Percentiles rank a stretch among this genome's conserved stretches.
These are phyloP conservation scores for Syzygium grande DNA, from an alignment of 345 rosid genomes.

Conservation along the genomic window DNA sequence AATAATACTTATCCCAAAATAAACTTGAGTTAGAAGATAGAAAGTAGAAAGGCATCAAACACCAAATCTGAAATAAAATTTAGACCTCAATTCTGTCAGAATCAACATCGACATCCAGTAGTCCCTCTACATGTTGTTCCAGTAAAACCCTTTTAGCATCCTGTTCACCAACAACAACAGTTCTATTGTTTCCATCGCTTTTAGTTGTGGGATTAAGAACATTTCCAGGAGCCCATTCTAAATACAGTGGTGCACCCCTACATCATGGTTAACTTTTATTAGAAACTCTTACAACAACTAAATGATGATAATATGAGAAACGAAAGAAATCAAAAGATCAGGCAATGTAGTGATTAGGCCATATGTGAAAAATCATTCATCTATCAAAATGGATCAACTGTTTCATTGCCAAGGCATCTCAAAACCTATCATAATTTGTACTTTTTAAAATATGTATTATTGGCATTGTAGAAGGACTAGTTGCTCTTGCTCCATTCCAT, in stretches of 20 bases:
- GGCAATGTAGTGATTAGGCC: neutral
- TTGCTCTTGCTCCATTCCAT: neutral
- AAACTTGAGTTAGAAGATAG: too few relatives aligned
- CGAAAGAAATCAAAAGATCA: neutral
- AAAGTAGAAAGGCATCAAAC: neutral
- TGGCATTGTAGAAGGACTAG: neutral
- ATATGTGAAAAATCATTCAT: neutral
- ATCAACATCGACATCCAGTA: slow-evolving; percentile 31
- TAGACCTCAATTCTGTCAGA: slow-evolving; percentile 66
- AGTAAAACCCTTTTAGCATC: slow-evolving; percentile 47
- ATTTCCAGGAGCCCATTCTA: slow-evolving; percentile 89
- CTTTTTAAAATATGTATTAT: neutral
- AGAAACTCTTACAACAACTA: neutral
- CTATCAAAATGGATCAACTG: neutral
- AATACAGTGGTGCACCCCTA: slow-evolving; percentile 85
- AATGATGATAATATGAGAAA: neutral
- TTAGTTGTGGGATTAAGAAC: slow-evolving; percentile 43
- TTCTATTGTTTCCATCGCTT: slow-evolving; percentile 19
- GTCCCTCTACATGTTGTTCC: slow-evolving; percentile 59
- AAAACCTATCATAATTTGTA: neutral
- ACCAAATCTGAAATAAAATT: neutral
- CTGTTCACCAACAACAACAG: slow-evolving; percentile 39
- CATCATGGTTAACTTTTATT: neutral
- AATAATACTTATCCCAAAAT: too few relatives aligned
- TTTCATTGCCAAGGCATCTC: neutral